These are phyloP conservation scores for Diaporthe batatas DNA, from an alignment of 2,329 filamentous ascomycete genomes.

Conservation along the genomic window DNA sequence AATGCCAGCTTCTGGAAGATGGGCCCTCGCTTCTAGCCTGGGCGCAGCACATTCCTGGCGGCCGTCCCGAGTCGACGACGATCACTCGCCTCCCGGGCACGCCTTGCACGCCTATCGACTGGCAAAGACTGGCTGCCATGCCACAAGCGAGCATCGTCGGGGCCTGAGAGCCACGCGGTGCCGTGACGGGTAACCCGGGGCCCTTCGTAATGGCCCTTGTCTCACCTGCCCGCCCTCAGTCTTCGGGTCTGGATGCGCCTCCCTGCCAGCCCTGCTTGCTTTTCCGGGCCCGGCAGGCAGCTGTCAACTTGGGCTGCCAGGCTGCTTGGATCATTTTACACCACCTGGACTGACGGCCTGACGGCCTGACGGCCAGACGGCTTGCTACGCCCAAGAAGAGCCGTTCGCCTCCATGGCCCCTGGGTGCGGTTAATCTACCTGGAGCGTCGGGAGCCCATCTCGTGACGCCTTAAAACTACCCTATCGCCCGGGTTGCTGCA, in stretches of 20 bases:
- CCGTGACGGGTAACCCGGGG: constrained; percentile 5
- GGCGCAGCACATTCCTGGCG: constrained; percentile 4
- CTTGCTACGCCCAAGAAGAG: neutral
- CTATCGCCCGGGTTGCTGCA: constrained; percentile 33
- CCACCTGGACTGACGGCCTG: no score
- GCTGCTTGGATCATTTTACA: neutral
- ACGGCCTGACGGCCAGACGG: no score
- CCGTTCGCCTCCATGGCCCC: neutral
- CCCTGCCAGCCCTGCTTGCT: constrained; percentile 17
- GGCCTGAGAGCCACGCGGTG: constrained; percentile 13
- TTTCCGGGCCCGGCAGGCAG: constrained; percentile 14
- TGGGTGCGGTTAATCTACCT: constrained; percentile 24
- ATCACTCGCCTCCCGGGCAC: constrained; percentile 2
- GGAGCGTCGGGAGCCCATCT: constrained; percentile 33
- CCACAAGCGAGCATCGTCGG: constrained; percentile 21
- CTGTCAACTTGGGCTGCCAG: neutral
- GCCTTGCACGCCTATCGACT: constrained; percentile 3
- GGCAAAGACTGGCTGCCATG: no score
- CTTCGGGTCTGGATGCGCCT: constrained; percentile 13
- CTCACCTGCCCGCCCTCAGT: constrained; percentile 18
- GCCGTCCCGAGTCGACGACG: constrained; percentile 12
- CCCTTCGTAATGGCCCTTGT: constrained; percentile 23
- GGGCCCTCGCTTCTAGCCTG: constrained; percentile 21
- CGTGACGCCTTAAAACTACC: constrained; percentile 23
- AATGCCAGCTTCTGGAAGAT: constrained; percentile 24